phyloP scores from a whole-genome alignment of 805 yeast genomes.

The Metschnikowia hibisci region DNA sequence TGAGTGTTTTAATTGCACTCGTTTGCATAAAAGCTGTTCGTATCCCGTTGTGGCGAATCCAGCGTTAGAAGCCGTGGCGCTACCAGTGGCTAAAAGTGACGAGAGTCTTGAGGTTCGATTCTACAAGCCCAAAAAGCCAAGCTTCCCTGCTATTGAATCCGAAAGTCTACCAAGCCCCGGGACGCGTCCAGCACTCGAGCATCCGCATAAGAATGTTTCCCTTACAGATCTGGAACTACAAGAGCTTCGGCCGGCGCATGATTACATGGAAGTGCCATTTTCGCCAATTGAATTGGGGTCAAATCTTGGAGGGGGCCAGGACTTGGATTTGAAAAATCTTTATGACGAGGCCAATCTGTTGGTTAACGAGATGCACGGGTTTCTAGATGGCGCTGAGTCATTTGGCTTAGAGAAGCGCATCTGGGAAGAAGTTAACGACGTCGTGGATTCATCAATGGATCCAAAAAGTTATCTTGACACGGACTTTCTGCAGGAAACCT shows the following conservation, averaged over 20 bases:
- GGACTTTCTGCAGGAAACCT: background rate
- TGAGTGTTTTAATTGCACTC: constrained; percentile 33
- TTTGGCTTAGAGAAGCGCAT: background rate
- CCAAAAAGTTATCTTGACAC: background rate
- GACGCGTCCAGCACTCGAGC: background rate
- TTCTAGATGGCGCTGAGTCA: constrained; percentile 4
- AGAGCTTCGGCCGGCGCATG: background rate
- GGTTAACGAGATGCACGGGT: constrained; percentile 31
- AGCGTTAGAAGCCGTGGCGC: background rate
- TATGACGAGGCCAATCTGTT: constrained; percentile 34
- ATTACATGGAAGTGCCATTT: background rate
- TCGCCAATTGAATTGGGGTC: background rate
- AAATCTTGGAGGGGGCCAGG: background rate
- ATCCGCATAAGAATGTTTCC: background rate
- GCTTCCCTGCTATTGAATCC: background rate
- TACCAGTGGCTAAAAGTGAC: background rate
- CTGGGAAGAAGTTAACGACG: constrained; percentile 14
- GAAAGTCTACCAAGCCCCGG: background rate
- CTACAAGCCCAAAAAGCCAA: constrained; percentile 7
- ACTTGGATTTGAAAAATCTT: constrained; percentile 19
- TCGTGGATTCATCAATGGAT: too few species aligned
- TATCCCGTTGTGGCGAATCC: constrained; percentile 13
- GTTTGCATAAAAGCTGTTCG: constrained; percentile 30
- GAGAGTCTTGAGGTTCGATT: constrained; percentile 6
- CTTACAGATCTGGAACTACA: background rate